Evolutionary conservation across 2,329 filamentous ascomycete genomes (phyloP), one percentile per base, ranked within the genome.

Genomic region (Colletotrichum costaricense): DNA sequence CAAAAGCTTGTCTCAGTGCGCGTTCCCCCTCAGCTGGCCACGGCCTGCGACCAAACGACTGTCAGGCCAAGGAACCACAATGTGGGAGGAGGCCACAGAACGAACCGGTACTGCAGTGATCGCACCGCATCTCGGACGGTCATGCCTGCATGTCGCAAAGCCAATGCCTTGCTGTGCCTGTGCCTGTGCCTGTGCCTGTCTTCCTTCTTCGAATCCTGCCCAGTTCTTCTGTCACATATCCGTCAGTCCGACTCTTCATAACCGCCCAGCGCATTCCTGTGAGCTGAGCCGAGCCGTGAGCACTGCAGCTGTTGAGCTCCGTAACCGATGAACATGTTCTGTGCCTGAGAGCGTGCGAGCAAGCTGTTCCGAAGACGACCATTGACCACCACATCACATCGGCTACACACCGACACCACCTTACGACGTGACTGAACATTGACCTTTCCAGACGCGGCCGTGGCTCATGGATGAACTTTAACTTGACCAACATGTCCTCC

Each of bases 381-480:
- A 54, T 33, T 63, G 30, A 26, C 46, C 52, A 24, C 24, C 28
- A 26, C 26, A 42, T 56, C 28, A 26, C 26, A 42, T 56, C 63
- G 55, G 68, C 55, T 38, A 28, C 63, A 30, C 67, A 57, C 46
- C 49, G 57, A 68, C 57, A 68, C 35, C 52, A 57, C 33, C 6
- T 46, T 14, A 19, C 52, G 22, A 59, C 24, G 14, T 67, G 63
- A 57, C 58, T 62, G 64, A 60, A 73, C 71, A 73, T 57, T 73
- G 71, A 73, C 71, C 71, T 73, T 70, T 73, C 71, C 71, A 70
- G 67, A 73, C 71, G 67, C 67, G 71, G 71, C 60, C 56, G 67
- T 64, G 62, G 67, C 71, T 60, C 71, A 73, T 71, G 67, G 26
- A 70, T 49, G 71, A 73, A 73, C 71, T 59, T 54, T 70, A 73